Conservation (phyloP, 495 filamentous ascomycete genomes). For the Cercophora samala region DNA sequence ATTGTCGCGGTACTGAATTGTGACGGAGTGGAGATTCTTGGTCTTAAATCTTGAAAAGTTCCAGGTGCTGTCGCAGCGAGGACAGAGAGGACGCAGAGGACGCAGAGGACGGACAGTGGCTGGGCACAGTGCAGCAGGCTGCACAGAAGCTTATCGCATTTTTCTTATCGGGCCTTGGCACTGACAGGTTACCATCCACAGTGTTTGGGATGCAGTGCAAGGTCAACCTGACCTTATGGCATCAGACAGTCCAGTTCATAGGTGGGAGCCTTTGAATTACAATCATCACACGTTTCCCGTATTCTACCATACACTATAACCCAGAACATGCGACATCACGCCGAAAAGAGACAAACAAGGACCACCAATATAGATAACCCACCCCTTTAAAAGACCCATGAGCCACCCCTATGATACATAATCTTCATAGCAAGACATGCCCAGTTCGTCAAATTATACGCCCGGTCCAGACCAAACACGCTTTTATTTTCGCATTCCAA, state of each 20-base stretch:
- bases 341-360: constrained; percentile 4
- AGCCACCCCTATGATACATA: constrained; percentile 30
- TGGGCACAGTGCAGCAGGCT: constrained; percentile 10
- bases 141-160: constrained; percentile 6
- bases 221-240: not conserved
- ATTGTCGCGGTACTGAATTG: constrained; percentile 9
- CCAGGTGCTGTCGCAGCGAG: constrained; percentile 10
- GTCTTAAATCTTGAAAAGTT: constrained; percentile 22
- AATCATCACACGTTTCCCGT: constrained; percentile 3
- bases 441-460: constrained; percentile 27
- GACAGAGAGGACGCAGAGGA: not conserved
- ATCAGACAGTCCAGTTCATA: not conserved
- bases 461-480: constrained; percentile 19
- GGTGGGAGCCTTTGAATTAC: not conserved
- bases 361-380: constrained; percentile 11
- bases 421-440: constrained; percentile 24
- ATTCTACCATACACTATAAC: constrained; percentile 4
- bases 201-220: constrained; percentile 6
- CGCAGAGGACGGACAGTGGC: constrained; percentile 15
- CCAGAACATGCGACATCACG: constrained; percentile 16
- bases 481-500: constrained; percentile 8
- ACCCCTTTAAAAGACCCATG: constrained; percentile 19
- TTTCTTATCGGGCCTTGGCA: constrained; percentile 15
- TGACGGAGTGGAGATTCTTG: constrained; percentile 23
- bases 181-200: constrained; percentile 6